Percentiles rank a stretch among this genome's conserved stretches.
Conservation (phyloP, 768 basidiomycete genomes). For the Pulveroboletus sp. region DNA sequence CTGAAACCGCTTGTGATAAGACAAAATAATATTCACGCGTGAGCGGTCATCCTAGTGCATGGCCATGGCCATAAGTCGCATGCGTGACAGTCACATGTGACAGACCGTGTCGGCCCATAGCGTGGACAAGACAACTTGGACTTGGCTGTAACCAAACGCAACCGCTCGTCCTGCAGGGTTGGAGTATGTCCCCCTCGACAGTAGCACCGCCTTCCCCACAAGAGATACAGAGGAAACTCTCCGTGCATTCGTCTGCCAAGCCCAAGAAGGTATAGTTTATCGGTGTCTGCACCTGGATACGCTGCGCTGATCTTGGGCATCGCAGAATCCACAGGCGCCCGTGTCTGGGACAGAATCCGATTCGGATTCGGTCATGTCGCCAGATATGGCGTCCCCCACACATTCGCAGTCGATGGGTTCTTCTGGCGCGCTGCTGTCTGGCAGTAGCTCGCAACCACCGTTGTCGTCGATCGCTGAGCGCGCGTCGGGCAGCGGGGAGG, state of each 20-base stretch:
- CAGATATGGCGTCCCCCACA: conserved; percentile 46
- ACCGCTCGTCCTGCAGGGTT: conserved; percentile 5
- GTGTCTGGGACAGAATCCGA: conserved; percentile 85
- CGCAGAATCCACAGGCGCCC: conserved; percentile 32
- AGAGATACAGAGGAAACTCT: conserved; percentile 84
- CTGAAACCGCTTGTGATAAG: too few species aligned
- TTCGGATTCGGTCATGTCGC: conserved; percentile 67
- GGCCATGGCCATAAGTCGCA: conserved; percentile 29
- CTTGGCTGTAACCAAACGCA: conserved; percentile 16
- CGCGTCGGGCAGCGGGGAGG: conserved; percentile 67
- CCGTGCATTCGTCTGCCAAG: conserved; percentile 62
- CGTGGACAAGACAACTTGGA: background rate
- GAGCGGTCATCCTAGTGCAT: conserved; percentile 3
- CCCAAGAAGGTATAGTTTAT: conserved; percentile 43
- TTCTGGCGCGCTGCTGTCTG: conserved; percentile 27
- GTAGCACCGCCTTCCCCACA: conserved; percentile 74
- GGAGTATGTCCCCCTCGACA: conserved; percentile 26
- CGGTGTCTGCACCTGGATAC: background rate
- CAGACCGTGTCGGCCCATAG: conserved; percentile 18
- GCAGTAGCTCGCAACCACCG: conserved; percentile 45
- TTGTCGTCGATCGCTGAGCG: conserved; percentile 79
- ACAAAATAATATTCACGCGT: too few species aligned
- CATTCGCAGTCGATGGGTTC: conserved; percentile 35
- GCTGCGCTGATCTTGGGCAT: conserved; percentile 17
- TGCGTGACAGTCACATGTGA: conserved; percentile 20